A percentile compares a stretch with the other conserved stretches of the same genome.
These are phyloP conservation scores for Solanum hybrid DNA, from an alignment of 305 asterid species.

Conservation along the genomic window DNA sequence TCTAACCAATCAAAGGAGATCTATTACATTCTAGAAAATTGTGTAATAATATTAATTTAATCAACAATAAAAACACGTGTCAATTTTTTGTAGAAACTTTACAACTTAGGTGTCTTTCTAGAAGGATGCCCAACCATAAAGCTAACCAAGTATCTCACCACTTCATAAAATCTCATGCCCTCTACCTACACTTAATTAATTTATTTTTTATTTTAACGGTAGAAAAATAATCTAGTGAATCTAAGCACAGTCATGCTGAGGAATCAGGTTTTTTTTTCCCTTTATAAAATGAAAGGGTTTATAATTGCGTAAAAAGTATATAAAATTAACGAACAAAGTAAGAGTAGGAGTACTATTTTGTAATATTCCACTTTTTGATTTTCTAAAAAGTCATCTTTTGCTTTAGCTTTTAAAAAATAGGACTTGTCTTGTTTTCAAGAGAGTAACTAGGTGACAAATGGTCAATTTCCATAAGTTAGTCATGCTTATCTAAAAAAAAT, in stretches of 20 bases:
- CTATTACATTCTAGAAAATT: neutral
- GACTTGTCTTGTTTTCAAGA: neutral
- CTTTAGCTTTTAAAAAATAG: neutral
- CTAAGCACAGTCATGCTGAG: neutral
- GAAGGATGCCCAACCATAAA: conserved; percentile 1
- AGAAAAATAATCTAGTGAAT: neutral
- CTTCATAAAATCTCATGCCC: neutral
- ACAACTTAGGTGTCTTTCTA: neutral
- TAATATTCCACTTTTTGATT: neutral
- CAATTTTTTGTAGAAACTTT: neutral
- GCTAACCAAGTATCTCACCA: neutral
- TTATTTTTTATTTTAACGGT: neutral
- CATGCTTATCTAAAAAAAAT: neutral
- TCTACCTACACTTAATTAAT: neutral
- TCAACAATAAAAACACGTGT: neutral
- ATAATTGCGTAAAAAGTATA: neutral
- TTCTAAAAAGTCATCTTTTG: neutral
- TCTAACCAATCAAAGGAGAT: neutral
- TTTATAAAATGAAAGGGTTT: neutral
- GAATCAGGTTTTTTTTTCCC: neutral
- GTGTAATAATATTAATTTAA: neutral
- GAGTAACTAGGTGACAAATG: neutral
- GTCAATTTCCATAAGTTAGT: neutral
- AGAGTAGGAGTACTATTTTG: neutral
- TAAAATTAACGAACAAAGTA: neutral